phyloP scores from a whole-genome alignment of 768 basidiomycete genomes.

The Phlegmacium glaucopus region DNA sequence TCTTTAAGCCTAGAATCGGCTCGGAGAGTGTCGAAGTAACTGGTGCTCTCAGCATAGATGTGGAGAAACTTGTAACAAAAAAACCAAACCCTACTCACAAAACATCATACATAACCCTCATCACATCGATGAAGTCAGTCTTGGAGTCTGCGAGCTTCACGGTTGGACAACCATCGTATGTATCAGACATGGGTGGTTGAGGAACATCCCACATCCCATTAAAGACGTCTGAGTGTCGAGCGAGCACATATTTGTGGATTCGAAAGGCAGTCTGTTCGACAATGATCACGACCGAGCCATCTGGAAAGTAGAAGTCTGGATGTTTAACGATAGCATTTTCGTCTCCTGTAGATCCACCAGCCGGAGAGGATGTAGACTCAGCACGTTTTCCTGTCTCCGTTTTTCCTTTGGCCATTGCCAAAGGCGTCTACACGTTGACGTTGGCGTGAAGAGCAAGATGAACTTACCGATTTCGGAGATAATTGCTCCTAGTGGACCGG shows the following conservation, averaged over 20 bases:
- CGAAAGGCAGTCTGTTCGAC: constrained; percentile 30
- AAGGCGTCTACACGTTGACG: no score
- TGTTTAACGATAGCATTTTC: constrained; percentile 13
- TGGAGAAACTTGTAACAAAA: constrained; percentile 2
- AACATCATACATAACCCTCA: constrained; percentile 35
- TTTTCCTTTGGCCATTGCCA: no score
- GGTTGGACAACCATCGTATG: constrained; percentile 33
- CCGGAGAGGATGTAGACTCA: no score
- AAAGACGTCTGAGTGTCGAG: constrained; percentile 39
- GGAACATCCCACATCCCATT: constrained; percentile 35
- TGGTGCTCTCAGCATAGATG: constrained; percentile 11
- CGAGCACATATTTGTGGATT: constrained; percentile 36
- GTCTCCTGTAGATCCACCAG: not conserved
- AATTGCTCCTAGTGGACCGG: no score
- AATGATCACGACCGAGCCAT: constrained; percentile 38
- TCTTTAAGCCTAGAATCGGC: constrained; percentile 28
- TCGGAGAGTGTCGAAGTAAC: constrained; percentile 36
- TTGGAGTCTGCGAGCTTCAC: constrained; percentile 30
- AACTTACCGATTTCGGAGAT: no score
- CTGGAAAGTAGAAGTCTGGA: constrained; percentile 35
- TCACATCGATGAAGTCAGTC: constrained; percentile 32
- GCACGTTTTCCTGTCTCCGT: no score
- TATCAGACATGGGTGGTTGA: constrained; percentile 29
- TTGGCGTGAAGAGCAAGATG: no score
- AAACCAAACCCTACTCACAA: constrained; percentile 24